A percentile compares a stretch with the other conserved stretches of the same genome.
Evolutionary conservation across 495 filamentous ascomycete genomes (phyloP).

Genomic region (Tuber umbilicatum): DNA sequence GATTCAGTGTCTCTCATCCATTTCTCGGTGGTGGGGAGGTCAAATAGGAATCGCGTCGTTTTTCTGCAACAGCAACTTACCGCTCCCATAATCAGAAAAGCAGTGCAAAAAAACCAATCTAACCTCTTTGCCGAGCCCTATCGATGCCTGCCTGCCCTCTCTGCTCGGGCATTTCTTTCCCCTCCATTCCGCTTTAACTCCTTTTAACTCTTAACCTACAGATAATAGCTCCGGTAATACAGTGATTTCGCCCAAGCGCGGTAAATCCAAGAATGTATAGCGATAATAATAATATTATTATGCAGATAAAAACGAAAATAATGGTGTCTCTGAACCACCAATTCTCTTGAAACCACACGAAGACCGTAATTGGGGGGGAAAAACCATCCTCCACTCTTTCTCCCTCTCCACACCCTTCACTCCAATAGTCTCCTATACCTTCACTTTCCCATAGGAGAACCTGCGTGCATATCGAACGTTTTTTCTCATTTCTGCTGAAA

Average conservation of each 20-base stretch:
- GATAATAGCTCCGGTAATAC: not conserved
- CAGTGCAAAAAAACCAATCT: not conserved
- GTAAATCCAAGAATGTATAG: not conserved
- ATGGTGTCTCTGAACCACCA: not conserved
- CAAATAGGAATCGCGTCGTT: not conserved
- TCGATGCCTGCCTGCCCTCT: not conserved
- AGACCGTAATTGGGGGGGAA: not conserved
- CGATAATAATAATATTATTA: no score
- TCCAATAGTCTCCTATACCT: not conserved
- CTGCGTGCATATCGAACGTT: not conserved
- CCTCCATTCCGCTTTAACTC: not conserved
- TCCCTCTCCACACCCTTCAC: not conserved
- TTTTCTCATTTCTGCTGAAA: conserved; percentile 22
- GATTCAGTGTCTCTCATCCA: not conserved
- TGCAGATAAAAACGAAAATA: not conserved
- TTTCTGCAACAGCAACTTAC: not conserved
- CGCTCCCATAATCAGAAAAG: conserved; percentile 2
- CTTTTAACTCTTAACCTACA: not conserved
- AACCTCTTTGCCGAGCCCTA: not conserved
- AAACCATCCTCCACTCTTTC: not conserved
- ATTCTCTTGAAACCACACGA: not conserved
- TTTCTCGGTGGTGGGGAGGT: not conserved
- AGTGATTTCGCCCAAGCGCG: not conserved
- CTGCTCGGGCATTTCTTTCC: not conserved
- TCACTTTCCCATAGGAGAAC: not conserved